Evolutionary conservation across 2,329 filamentous ascomycete species (phyloP).

Genomic region (Bipolaris gigantea): DNA sequence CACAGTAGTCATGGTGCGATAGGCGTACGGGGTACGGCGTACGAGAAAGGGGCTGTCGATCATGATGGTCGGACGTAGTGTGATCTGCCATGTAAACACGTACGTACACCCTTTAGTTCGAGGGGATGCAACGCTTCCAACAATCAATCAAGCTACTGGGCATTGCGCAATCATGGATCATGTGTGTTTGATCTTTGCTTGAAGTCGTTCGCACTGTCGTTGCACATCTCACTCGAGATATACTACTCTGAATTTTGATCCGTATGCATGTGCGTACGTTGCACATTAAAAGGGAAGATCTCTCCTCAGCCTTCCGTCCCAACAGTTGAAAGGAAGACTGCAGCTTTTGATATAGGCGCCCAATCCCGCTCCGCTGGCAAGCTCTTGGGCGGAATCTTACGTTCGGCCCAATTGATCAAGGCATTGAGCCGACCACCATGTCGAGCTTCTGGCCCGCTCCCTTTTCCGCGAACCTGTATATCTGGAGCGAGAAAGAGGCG

Average conservation of each 20-base stretch:
- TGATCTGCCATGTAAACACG: neutral
- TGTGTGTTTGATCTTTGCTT: neutral
- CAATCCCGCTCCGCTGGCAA: neutral
- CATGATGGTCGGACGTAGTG: constrained; percentile 22
- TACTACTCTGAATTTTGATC: neutral
- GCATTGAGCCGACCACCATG: constrained; percentile 24
- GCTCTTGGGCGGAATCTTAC: constrained; percentile 22
- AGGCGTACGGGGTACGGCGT: neutral
- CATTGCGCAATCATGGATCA: neutral
- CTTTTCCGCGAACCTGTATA: constrained; percentile 30
- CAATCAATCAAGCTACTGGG: neutral
- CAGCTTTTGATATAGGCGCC: neutral
- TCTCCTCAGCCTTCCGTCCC: neutral
- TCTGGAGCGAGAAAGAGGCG: constrained; percentile 39
- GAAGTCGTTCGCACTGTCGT: neutral
- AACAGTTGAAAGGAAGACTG: neutral
- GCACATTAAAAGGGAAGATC: neutral
- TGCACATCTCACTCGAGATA: neutral
- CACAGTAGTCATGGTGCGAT: neutral
- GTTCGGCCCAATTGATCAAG: constrained; percentile 37
- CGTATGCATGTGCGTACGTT: neutral
- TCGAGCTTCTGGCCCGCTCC: constrained; percentile 15
- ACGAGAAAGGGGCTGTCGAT: constrained; percentile 7
- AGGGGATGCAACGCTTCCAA: constrained; percentile 9
- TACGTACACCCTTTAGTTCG: constrained; percentile 20